phyloP scores from a whole-genome alignment of 164 flowering plant species.

The Cinnamomum chago region DNA sequence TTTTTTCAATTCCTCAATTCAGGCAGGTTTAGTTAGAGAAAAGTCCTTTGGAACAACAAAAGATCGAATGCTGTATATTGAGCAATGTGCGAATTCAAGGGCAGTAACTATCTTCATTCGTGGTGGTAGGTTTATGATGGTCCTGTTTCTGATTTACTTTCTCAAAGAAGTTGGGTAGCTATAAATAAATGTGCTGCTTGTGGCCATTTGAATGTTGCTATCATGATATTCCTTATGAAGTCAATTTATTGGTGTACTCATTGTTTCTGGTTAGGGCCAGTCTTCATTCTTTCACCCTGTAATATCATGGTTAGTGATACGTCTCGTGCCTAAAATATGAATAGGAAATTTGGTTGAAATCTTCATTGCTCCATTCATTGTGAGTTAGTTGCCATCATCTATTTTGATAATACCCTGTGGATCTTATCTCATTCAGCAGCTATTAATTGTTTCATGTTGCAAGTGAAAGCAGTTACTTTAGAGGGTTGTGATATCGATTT shows the following conservation, averaged over 20 bases:
- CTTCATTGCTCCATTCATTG: neutral
- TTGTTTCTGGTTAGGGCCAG: neutral
- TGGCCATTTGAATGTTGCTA: neutral
- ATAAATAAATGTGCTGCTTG: neutral
- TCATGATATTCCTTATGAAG: neutral
- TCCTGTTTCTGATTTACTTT: neutral
- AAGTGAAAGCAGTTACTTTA: neutral
- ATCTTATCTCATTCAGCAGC: neutral
- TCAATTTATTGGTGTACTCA: no score
- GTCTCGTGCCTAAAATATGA: neutral
- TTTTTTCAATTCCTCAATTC: slow-evolving; percentile 5
- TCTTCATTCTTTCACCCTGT: neutral
- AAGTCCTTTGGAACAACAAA: slow-evolving; percentile 96
- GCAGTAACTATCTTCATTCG: slow-evolving; percentile 90
- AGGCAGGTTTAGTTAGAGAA: slow-evolving; percentile 98
- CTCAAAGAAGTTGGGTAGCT: neutral
- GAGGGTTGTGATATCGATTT: no score
- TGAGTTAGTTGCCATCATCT: neutral
- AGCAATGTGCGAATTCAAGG: slow-evolving; percentile 95
- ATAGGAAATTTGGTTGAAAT: neutral
- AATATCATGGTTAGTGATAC: neutral
- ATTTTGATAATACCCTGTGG: no score
- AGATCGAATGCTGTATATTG: slow-evolving; percentile 94
- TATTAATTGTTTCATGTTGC: neutral
- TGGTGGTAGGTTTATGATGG: slow-evolving; percentile 57